Evolutionary conservation across 345 rosid species (phyloP).

Genomic region (Nephelium lappaceum): DNA sequence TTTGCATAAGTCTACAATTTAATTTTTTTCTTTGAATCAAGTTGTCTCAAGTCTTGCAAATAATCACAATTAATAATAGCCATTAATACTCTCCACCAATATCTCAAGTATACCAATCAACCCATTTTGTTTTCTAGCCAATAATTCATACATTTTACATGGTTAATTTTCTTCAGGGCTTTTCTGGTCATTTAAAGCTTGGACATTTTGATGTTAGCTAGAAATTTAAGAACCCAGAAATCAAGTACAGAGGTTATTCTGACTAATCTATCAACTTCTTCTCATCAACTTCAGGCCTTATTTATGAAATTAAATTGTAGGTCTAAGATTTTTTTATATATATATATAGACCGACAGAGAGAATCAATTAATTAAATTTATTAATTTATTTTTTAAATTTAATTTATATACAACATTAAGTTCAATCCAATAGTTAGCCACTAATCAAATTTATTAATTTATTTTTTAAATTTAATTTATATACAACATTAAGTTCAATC

Average conservation of each 20-base stretch:
- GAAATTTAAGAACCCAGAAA: too few species aligned
- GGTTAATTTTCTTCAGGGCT: background rate
- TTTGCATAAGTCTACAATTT: background rate
- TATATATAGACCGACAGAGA: too few species aligned
- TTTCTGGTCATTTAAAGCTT: too few species aligned
- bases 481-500: too few species aligned
- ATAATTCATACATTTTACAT: background rate
- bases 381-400: background rate
- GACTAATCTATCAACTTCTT: background rate
- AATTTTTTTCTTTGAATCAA: background rate
- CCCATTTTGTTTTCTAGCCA: constrained; percentile 9
- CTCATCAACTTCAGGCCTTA: background rate
- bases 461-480: background rate
- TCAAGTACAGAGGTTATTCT: background rate
- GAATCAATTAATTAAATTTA: too few species aligned
- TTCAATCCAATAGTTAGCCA: too few species aligned
- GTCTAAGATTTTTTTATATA: background rate
- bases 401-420: too few species aligned
- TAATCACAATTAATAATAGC: background rate
- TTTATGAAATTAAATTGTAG: background rate
- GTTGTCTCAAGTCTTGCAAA: background rate
- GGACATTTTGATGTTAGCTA: too few species aligned
- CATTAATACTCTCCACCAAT: background rate
- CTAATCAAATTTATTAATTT: too few species aligned
- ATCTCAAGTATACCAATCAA: background rate